Evolutionary conservation across 352 stramenopile genomes (phyloP).

Genomic region (Pilasporangium apinafurcum): DNA sequence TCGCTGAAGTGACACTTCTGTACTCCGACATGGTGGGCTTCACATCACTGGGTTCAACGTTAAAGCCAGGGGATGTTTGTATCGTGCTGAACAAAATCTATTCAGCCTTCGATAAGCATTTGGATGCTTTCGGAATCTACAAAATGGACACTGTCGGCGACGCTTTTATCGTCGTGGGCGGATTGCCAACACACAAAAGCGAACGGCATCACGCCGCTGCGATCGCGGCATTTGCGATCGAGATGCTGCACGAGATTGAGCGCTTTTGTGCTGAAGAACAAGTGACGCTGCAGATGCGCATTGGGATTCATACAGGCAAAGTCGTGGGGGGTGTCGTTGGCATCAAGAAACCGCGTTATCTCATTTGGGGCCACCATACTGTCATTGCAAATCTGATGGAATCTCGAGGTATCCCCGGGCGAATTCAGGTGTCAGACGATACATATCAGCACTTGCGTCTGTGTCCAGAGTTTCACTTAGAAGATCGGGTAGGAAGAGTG

Average conservation of each 20-base stretch:
- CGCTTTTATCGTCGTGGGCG: slow-evolving; percentile 80
- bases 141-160: slow-evolving; percentile 86
- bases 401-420: slow-evolving; percentile 39
- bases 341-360: slow-evolving; percentile 80
- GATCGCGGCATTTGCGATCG: slow-evolving; percentile 72
- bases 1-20: slow-evolving; percentile 76
- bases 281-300: slow-evolving; percentile 78
- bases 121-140: slow-evolving; percentile 79
- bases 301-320: slow-evolving; percentile 80
- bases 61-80: slow-evolving; percentile 64
- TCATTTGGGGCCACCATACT: slow-evolving; percentile 79
- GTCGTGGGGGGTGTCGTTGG: slow-evolving; percentile 79
- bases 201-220: slow-evolving; percentile 64
- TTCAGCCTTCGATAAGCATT: slow-evolving; percentile 70
- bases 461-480: slow-evolving; percentile 46
- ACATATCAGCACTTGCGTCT: slow-evolving; percentile 44
- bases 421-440: slow-evolving; percentile 59
- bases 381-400: slow-evolving; percentile 82
- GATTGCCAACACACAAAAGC: slow-evolving; percentile 64
- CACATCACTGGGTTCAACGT: slow-evolving; percentile 50
- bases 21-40: slow-evolving; percentile 87
- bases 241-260: slow-evolving; percentile 85
- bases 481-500: slow-evolving; percentile 34
- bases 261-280: slow-evolving; percentile 55
- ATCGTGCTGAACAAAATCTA: slow-evolving; percentile 81